These are phyloP conservation scores for Talaromyces islandicus DNA, from an alignment of 2,329 filamentous ascomycete genomes.

Conservation along the genomic window DNA sequence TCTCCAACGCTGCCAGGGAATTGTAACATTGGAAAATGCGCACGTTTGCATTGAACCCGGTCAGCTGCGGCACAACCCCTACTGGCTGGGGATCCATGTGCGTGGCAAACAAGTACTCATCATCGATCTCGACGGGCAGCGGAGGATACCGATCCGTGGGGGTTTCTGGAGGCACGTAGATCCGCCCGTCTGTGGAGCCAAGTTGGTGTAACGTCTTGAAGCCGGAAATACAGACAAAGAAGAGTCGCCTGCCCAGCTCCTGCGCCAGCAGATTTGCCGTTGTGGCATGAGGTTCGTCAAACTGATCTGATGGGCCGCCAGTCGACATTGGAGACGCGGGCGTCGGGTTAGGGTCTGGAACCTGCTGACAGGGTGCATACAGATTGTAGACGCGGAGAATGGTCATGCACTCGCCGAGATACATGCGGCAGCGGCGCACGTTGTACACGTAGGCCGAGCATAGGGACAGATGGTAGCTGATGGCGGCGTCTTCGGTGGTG, in stretches of 20 bases:
- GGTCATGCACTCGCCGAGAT: constrained; percentile 38
- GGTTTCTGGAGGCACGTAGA: constrained; percentile 71
- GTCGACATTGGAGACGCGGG: constrained; percentile 16
- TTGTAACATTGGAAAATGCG: constrained; percentile 77
- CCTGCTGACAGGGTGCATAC: constrained; percentile 19
- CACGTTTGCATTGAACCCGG: constrained; percentile 75
- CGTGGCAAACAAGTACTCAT: constrained; percentile 68
- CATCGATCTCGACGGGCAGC: constrained; percentile 74
- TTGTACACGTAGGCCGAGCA: constrained; percentile 37
- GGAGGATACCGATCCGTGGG: constrained; percentile 71
- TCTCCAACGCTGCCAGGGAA: constrained; percentile 69
- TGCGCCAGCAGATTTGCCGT: constrained; percentile 33
- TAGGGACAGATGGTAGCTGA: constrained; percentile 39
- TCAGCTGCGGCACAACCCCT: constrained; percentile 62
- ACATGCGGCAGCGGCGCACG: constrained; percentile 32
- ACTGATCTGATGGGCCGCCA: constrained; percentile 6
- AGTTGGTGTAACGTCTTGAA: constrained; percentile 74
- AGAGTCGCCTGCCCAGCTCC: constrained; percentile 56
- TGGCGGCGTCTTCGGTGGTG: constrained; percentile 39
- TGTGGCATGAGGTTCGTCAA: constrained; percentile 17
- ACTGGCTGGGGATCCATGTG: constrained; percentile 66
- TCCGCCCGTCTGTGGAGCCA: constrained; percentile 63
- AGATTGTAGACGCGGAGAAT: constrained; percentile 37
- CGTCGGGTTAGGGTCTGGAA: constrained; percentile 3
- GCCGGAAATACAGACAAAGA: constrained; percentile 75